Base-by-base conservation (phyloP, 2,329 filamentous ascomycete species). In the Pseudogymnoascus sp. region DNA sequence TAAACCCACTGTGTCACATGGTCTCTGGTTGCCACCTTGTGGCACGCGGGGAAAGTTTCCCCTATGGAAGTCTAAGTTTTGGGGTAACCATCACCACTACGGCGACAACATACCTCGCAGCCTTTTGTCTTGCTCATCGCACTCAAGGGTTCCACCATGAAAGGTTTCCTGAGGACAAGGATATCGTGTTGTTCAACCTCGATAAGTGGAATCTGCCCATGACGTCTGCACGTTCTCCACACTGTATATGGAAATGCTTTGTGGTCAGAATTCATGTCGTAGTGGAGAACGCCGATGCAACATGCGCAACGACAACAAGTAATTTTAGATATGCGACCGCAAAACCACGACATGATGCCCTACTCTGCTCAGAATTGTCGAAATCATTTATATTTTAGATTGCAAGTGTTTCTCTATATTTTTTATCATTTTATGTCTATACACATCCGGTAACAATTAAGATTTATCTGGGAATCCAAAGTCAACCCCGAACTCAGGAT, bases 391-490 rank as follows among this genome's bases (percentile, higher is more conserved):
- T 23, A 26, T 45, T 45, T 5, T 45, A 14, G 39, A 43, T 19
- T 43, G 39, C 19, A 43, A 43, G 39, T 43, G 5, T 43, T 43
- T 23, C 39, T n/a, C n/a, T n/a, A n/a, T n/a, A n/a, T 23, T 23
- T 23, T 26, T 45, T 43, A 14, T 45, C 21, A 45, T 45, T 14
- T 45, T 7, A 11, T 45, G 19, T 23, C 12, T 45, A 45, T 23
- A 45, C 23, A 45, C 12, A 23, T 45, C 11, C 19, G 11, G 19
- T 43, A 43, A 43, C 19, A 45, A 45, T 61, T 64, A 68, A 26
- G 65, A 65, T 62, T 70, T 67, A 62, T 90, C 87, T n/a, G 86
- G 86, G 77, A 90, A 90, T 1, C 87, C 87, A 72, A 90, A 87
- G 69, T 87, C 79, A 59, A 88, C 75, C 2, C 84, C 85, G 69